These are phyloP conservation scores for Phascolomyces articulosus DNA, from an alignment of 371 early-diverging fungal genomes.

Conservation along the genomic window DNA sequence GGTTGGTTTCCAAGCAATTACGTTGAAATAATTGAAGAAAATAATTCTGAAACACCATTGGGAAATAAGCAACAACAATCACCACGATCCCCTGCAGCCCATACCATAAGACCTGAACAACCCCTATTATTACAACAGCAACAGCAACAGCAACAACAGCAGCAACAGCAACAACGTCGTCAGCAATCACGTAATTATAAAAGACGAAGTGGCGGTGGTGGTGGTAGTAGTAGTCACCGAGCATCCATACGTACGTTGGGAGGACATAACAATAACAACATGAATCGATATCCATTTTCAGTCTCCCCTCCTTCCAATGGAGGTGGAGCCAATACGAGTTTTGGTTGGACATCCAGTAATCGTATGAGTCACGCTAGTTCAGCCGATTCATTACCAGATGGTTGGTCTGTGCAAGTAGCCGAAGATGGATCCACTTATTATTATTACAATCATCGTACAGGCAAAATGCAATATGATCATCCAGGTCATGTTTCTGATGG, in stretches of 20 bases:
- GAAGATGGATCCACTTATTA: conserved; percentile 41
- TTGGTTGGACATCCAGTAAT: conserved; percentile 22
- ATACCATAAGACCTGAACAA: neutral
- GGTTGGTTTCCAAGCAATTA: conserved; percentile 95
- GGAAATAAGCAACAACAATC: neutral
- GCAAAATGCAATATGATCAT: conserved; percentile 33
- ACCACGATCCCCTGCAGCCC: conserved; percentile 1
- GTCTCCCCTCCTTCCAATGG: conserved; percentile 8
- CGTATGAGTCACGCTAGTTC: conserved; percentile 2
- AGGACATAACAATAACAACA: neutral
- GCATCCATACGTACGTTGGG: neutral
- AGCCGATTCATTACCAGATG: conserved; percentile 30
- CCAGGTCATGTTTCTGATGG: conserved; percentile 20
- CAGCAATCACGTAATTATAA: neutral
- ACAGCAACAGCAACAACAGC: neutral
- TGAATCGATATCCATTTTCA: conserved; percentile 15
- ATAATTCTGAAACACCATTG: neutral
- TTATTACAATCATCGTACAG: conserved; percentile 41
- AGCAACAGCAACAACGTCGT: neutral
- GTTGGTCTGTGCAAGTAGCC: conserved; percentile 42
- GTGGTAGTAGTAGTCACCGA: neutral
- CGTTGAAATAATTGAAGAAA: conserved; percentile 58
- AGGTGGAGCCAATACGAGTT: neutral
- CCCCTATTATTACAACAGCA: neutral
- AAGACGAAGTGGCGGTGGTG: neutral